Base-by-base conservation (phyloP, 2,329 filamentous ascomycete genomes). In the Cladosporium sphaerospermum region DNA sequence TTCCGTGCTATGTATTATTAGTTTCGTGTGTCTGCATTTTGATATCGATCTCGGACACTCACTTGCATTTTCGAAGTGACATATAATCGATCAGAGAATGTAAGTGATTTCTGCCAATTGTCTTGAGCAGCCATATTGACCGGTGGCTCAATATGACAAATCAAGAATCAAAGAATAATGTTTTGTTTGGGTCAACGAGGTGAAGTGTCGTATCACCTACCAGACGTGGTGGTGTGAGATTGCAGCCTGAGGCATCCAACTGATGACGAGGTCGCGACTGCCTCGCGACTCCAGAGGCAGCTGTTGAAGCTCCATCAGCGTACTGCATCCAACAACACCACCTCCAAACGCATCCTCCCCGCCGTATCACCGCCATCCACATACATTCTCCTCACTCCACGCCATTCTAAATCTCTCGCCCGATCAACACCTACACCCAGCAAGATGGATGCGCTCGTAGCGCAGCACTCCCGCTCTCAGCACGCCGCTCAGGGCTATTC, bases 391-490 rank as follows among this genome's bases (percentile, higher is more conserved):
- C 19, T 11, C 16, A 37, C 8, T 40, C 14, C 36, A 28, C 45
- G 9, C 23, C 45, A 41, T 32, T 19, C 32, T 19, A 13, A 18
- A 23, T 32, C 36, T 4, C 23, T 8, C 45, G 1, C 16, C 14
- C 16, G 4, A 16, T 5, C n/a, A 36, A 28, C 32, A 51, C 47
- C 36, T 9, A 19, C 40, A 14, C 8, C 40, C 47, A 39, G n/a
- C 36, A 72, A 59, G 57, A 99, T 99, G 93, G 89, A 99, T 74
- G 82, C 89, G 65, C 84, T 99, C 70, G 89, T 99, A 64, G 85
- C 91, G 63, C 88, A 86, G 73, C 97, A 97, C 81, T 89, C 86
- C 75, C 84, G 85, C 65, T 84, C 90, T 65, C 78, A 85, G 56
- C 83, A 83, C 72, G 78, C 85, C 69, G 80, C 86, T 65, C 88